Percentiles rank a stretch among this genome's conserved stretches.
Evolutionary conservation across 1,139 yeast genomes (phyloP).

Genomic region (Geotrichum histeridarum): DNA sequence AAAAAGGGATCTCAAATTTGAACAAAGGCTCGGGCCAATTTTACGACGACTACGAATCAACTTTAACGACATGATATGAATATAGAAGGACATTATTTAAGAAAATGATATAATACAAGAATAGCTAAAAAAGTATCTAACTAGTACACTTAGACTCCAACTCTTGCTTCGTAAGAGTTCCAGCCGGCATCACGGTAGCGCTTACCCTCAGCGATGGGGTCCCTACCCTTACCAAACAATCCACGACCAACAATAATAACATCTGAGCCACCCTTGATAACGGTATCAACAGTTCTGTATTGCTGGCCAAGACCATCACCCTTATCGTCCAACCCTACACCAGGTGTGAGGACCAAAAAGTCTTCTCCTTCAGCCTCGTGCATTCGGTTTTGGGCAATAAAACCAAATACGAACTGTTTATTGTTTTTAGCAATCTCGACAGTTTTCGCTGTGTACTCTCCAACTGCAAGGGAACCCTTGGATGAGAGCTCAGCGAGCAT

Average conservation of each 20-base stretch:
- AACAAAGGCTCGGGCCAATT: not conserved
- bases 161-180: slow-evolving; percentile 56
- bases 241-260: slow-evolving; percentile 97
- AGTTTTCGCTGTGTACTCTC: slow-evolving; percentile 81
- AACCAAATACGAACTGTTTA: slow-evolving; percentile 87
- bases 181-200: slow-evolving; percentile 93
- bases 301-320: slow-evolving; percentile 98
- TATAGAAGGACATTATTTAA: too few relatives aligned
- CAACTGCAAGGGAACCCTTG: slow-evolving; percentile 87
- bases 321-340: slow-evolving; percentile 94
- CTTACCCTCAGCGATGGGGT: slow-evolving; percentile 78
- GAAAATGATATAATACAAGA: not conserved
- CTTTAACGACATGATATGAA: too few relatives aligned
- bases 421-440: slow-evolving; percentile 86
- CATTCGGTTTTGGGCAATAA: slow-evolving; percentile 89
- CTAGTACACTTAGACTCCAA: too few relatives aligned
- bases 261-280: slow-evolving; percentile 77
- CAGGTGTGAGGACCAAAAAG: slow-evolving; percentile 96
- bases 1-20: not conserved
- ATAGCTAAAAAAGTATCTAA: not conserved
- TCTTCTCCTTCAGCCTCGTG: slow-evolving; percentile 66
- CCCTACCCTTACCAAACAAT: slow-evolving; percentile 90
- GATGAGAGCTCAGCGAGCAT: slow-evolving; percentile 96
- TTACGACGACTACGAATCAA: not conserved
- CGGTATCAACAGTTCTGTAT: slow-evolving; percentile 86